Percentiles rank a stretch among this genome's conserved stretches.
Evolutionary conservation across 164 flowering plant genomes (phyloP).

Genomic region (Malania oleifera): DNA sequence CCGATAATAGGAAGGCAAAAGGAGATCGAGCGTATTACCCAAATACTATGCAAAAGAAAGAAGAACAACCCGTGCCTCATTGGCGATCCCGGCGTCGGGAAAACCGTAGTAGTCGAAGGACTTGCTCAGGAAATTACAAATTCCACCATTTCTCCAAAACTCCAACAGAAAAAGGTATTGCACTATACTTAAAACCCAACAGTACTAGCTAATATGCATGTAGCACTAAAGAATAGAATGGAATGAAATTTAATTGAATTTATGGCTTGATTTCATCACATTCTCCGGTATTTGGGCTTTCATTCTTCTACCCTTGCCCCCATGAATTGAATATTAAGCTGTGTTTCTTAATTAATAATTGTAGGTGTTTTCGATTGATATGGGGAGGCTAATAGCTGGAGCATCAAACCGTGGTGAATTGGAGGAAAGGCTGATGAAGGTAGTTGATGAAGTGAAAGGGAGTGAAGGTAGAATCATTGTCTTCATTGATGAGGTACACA

Average conservation of each 20-base stretch:
- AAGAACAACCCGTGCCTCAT: background rate
- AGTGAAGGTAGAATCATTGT: conserved; percentile 8
- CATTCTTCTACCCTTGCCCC: too few species aligned
- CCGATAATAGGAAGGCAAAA: background rate
- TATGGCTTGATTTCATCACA: too few species aligned
- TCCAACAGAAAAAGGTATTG: too few species aligned
- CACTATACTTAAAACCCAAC: too few species aligned
- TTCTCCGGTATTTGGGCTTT: too few species aligned
- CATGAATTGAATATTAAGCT: too few species aligned
- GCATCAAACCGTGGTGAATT: conserved; percentile 15
- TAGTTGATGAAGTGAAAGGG: conserved; percentile 12
- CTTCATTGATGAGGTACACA: conserved; percentile 24
- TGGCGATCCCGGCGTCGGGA: background rate
- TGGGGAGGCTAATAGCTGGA: conserved; percentile 15
- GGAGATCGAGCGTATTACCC: background rate
- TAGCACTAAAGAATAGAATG: too few species aligned
- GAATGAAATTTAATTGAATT: too few species aligned
- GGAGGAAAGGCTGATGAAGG: conserved; percentile 12
- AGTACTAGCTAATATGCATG: too few species aligned
- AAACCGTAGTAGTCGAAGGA: background rate
- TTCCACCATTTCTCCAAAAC: too few species aligned
- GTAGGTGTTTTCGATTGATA: conserved; percentile 17
- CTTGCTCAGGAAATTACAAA: too few species aligned
- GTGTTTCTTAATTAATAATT: too few species aligned
- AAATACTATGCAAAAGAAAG: background rate